A percentile compares a stretch with the other conserved stretches of the same genome.
Evolutionary conservation across 2,329 filamentous ascomycete genomes (phyloP).

Genomic region (Orbilia quercus): DNA sequence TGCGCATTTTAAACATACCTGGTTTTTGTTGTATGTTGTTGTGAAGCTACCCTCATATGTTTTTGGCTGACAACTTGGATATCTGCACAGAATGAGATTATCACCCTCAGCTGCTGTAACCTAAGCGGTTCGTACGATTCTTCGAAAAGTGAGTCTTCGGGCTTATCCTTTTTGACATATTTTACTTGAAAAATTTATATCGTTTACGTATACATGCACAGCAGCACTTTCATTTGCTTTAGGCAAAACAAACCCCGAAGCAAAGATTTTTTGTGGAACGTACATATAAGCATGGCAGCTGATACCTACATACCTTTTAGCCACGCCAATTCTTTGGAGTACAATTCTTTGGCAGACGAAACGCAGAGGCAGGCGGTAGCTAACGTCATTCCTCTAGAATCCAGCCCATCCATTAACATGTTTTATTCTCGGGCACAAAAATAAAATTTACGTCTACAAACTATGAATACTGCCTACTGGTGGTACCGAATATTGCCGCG

Average conservation of each 20-base stretch:
- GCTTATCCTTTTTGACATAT: too few relatives aligned
- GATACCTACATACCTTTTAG: constrained; percentile 1
- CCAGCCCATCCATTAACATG: not conserved
- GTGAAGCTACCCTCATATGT: too few relatives aligned
- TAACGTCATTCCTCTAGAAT: constrained; percentile 32
- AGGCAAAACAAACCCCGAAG: not conserved
- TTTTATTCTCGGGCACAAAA: not conserved
- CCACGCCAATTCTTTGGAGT: not conserved
- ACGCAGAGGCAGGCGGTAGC: constrained; percentile 19
- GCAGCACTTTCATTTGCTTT: not conserved
- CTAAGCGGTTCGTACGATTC: too few relatives aligned
- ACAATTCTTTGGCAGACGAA: not conserved
- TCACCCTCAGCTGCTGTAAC: too few relatives aligned
- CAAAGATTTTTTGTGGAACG: constrained; percentile 26
- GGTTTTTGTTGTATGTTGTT: too few relatives aligned
- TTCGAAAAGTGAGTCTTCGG: too few relatives aligned
- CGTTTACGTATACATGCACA: not conserved
- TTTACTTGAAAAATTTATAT: too few relatives aligned
- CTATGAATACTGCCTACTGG: constrained; percentile 9
- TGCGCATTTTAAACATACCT: too few relatives aligned
- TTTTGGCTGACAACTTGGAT: too few relatives aligned
- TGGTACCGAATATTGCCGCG: constrained; percentile 30
- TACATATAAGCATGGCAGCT: constrained; percentile 4
- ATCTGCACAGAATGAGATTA: too few relatives aligned
- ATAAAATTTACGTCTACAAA: constrained; percentile 5